Conservation (phyloP, 352 stramenopile species). For the Globisporangium heterothallicum region DNA sequence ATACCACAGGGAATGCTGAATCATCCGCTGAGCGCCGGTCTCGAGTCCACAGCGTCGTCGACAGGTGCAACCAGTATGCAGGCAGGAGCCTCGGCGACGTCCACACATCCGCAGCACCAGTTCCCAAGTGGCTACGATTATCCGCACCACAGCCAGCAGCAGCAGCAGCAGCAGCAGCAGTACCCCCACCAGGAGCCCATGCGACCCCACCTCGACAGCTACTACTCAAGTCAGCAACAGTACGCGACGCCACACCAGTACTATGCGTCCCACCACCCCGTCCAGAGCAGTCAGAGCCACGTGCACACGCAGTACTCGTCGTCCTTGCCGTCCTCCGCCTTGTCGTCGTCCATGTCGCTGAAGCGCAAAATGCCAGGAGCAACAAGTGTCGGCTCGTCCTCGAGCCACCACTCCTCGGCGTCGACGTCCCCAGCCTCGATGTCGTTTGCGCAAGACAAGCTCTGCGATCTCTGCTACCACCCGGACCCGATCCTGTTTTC, state of each 20-base stretch:
- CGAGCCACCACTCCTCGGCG: not conserved
- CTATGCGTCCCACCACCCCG: conserved; percentile 8
- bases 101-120: conserved; percentile 9
- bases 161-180: conserved; percentile 22
- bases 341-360: conserved; percentile 21
- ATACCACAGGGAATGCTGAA: conserved; percentile 8
- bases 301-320: conserved; percentile 5
- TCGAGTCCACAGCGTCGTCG: not conserved
- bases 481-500: conserved; percentile 72
- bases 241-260: conserved; percentile 14
- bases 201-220: conserved; percentile 22
- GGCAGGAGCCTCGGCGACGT: conserved; percentile 1
- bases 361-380: conserved; percentile 33
- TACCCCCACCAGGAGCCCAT: conserved; percentile 26
- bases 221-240: conserved; percentile 27
- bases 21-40: conserved; percentile 8
- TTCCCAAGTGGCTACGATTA: conserved; percentile 21
- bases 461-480: conserved; percentile 78
- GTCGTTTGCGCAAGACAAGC: conserved; percentile 24
- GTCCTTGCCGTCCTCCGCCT: conserved; percentile 14
- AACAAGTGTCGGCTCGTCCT: too few species aligned
- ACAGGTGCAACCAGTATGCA: not conserved
- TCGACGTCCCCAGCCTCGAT: conserved; percentile 8
- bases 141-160: conserved; percentile 5
- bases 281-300: too few species aligned